Conservation (phyloP, 2,329 filamentous ascomycete genomes). For the Botrytis fabae region DNA sequence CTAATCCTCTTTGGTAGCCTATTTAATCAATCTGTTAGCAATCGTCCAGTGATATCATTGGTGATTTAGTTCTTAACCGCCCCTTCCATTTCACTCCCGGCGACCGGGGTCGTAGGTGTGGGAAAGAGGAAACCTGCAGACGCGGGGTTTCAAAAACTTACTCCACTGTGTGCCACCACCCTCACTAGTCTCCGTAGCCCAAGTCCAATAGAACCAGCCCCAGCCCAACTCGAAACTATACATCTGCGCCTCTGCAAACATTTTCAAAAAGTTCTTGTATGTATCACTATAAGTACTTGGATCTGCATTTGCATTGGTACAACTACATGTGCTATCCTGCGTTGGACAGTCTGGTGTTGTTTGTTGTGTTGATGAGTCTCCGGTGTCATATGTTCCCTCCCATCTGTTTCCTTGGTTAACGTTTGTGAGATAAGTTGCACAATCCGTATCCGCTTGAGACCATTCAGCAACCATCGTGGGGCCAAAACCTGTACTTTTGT, state of each 20-base stretch:
- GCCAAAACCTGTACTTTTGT: conserved; percentile 78
- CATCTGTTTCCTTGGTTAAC: conserved; percentile 86
- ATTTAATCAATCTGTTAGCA: neutral
- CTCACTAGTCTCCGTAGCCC: conserved; percentile 77
- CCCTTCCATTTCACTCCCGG: neutral
- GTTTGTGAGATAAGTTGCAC: conserved; percentile 82
- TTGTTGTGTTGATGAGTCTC: conserved; percentile 55
- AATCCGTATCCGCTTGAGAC: conserved; percentile 97
- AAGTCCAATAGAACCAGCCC: conserved; percentile 99
- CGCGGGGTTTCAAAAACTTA: neutral
- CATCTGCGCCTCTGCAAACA: conserved; percentile 97
- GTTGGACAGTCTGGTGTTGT: conserved; percentile 75
- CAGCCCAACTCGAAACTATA: conserved; percentile 86
- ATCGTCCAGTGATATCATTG: too few species aligned
- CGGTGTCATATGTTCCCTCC: conserved; percentile 80
- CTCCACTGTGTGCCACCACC: conserved; percentile 72
- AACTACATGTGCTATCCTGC: conserved; percentile 66
- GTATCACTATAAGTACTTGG: conserved; percentile 63
- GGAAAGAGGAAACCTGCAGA: conserved; percentile 55
- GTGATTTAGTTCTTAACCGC: neutral
- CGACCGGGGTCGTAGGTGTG: conserved; percentile 59
- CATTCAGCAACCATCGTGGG: conserved; percentile 95
- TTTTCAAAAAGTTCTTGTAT: conserved; percentile 84
- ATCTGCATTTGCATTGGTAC: conserved; percentile 73
- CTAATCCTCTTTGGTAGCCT: conserved; percentile 22